Conservation (phyloP, 169 alveolate genomes). For the Amoebophrya sp. region DNA sequence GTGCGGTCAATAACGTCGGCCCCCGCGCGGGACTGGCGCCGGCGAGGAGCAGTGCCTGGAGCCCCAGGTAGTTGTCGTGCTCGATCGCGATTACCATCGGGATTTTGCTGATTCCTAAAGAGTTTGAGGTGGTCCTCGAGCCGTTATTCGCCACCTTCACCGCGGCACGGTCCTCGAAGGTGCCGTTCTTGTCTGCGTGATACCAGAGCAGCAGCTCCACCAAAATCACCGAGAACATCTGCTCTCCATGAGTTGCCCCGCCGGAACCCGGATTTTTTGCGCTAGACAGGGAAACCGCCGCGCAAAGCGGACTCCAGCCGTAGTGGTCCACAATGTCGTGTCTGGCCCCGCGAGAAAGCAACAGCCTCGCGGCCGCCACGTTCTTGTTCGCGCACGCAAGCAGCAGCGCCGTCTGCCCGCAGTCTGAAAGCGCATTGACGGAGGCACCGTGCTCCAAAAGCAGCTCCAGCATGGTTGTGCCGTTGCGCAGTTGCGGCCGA, state of each 20-base stretch:
- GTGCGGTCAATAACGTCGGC: neutral
- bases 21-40: neutral
- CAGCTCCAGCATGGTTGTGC: neutral
- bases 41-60: neutral
- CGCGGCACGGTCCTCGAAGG: too few relatives aligned
- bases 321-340: neutral
- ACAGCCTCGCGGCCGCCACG: neutral
- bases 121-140: too few relatives aligned
- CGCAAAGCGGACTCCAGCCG: neutral
- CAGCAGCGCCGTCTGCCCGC: neutral
- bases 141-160: too few relatives aligned
- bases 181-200: neutral
- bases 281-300: neutral
- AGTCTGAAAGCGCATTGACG: neutral
- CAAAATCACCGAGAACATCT: neutral
- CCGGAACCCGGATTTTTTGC: neutral
- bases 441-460: neutral
- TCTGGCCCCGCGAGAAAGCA: neutral
- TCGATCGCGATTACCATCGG: neutral
- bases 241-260: neutral
- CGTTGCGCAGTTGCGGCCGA: neutral
- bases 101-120: neutral
- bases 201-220: slow-evolving; percentile 14
- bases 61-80: neutral
- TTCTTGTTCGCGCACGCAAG: neutral